Conservation (phyloP, 2,329 filamentous ascomycete species). For the Apiospora aurea region DNA sequence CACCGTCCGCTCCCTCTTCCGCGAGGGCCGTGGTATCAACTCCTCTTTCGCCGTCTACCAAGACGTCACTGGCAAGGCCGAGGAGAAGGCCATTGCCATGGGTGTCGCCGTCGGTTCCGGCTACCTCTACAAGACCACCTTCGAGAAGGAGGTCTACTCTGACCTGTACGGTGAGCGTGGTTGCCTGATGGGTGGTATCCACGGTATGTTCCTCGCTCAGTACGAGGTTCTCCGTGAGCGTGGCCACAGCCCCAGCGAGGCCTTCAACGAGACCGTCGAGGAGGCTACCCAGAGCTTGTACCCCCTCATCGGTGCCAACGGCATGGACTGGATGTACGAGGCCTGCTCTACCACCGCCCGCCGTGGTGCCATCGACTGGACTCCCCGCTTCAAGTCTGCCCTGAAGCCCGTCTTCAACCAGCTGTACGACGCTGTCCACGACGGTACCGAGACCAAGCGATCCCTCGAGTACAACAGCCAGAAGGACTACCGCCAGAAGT, state of each 20-base stretch:
- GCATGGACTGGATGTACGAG: slow-evolving; percentile 99
- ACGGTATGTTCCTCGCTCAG: slow-evolving; percentile 99
- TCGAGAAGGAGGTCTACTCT: slow-evolving; percentile 99
- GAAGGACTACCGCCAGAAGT: slow-evolving; percentile 94
- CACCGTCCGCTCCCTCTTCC: slow-evolving; percentile 98
- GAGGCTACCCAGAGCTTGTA: slow-evolving; percentile 98
- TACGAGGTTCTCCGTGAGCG: slow-evolving; percentile 99
- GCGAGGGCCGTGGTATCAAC: slow-evolving; percentile 99
- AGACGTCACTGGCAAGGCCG: slow-evolving; percentile 95
- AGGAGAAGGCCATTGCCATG: slow-evolving; percentile 97
- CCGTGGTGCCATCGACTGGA: slow-evolving; percentile 99
- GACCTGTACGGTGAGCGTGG: slow-evolving; percentile 99
- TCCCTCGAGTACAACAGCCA: slow-evolving; percentile 97
- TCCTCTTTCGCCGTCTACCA: slow-evolving; percentile 98
- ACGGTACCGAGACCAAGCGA: slow-evolving; percentile 93
- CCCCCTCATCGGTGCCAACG: slow-evolving; percentile 94
- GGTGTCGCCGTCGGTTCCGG: slow-evolving; percentile 96
- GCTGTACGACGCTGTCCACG: slow-evolving; percentile 91
- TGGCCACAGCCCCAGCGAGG: slow-evolving; percentile 96
- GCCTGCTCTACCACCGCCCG: slow-evolving; percentile 99
- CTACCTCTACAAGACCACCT: slow-evolving; percentile 99
- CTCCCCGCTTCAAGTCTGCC: slow-evolving; percentile 93
- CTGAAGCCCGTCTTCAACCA: slow-evolving; percentile 99
- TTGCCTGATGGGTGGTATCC: slow-evolving; percentile 99
- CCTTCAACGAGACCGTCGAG: slow-evolving; percentile 99